Evolutionary conservation across 192 early-diverging fungal genomes (phyloP), one percentile per base, ranked within the genome.

Genomic region (Podila clonocystis): DNA sequence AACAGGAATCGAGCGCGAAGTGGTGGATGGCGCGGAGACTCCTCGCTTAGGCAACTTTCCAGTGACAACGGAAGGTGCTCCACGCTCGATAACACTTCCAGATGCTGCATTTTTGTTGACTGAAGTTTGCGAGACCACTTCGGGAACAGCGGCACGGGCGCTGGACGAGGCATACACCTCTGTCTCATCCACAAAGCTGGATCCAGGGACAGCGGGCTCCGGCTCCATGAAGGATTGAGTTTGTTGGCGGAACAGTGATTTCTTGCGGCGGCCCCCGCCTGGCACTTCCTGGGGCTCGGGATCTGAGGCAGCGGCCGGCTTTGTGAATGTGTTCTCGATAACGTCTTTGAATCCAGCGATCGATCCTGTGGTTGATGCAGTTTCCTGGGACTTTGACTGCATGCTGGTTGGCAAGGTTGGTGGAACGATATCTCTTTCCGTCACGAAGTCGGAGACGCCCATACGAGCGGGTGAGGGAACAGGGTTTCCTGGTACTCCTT

Each of bases 181-280:
- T 11, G 65, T 12, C 0, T 62, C 36, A 11, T n/a, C 59, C 8
- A 45, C 70, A n/a, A 49, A 45, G 49, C 60, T 58, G 3, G 65
- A 62, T 13, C 24, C 69, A 38, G 70, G 76, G 6, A 79, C 19
- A 34, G 76, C 76, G 13, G 76, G 52, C 19, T 79, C 76, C 12
- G 76, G 76, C 24, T 68, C 69, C 20, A 79, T 20, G 20, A 52
- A 33, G 2, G 59, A 22, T 15, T 29, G 12, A 6, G 63, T 30
- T 11, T 49, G 63, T 24, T 71, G 68, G 24, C 70, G 69, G 65
- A 79, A 79, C 9, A 79, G 34, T 7, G 76, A 77, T 19, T 63
- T 58, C 28, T 77, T 77, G 28, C 63, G 58, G 15, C 68, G 75
- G 2, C 68, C 68, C 29, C 57, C 17, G 2, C 26, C 38, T 33